Base-by-base conservation (phyloP, 768 basidiomycete genomes). In the Lentinula aciculospora region DNA sequence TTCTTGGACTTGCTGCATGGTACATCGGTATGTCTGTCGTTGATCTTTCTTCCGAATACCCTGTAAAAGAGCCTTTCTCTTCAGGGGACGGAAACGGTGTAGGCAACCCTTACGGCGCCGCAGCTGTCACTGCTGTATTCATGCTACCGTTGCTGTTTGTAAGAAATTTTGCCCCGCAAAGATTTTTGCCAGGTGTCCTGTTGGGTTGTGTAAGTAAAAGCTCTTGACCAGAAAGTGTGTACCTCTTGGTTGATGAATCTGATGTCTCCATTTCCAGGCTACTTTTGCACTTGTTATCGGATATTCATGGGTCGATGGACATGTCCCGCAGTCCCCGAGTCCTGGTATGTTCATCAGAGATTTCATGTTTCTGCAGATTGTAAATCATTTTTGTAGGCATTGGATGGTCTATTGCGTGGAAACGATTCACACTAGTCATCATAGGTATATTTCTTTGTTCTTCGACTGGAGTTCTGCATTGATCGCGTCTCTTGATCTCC, bases 71-170 rank as follows among this genome's bases (percentile, higher is more conserved):
- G 28, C 53, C 31, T 21, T 27, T n/a, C n/a, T 25, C 49, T 19
- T 29, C 27, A 74, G 78, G 78, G 12, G 70, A 76, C 7, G 81
- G 72, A 0, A 64, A 64, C 1, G 75, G 81, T 5, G 65, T 61
- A n/a, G 84, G 83, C 0, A 84, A 78, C 59, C 76, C 77, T 0
- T 85, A 80, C 61, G 84, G 83, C 2, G 61, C 76, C 4, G 82
- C 78, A 0, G 79, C 78, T 6, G 72, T 74, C 2, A 71, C 76
- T 12, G 80, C 73, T 19, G 78, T 82, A 17, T 67, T 80, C 60
- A 62, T 76, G 10, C 65, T 81, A 2, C 78, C 82, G 1, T 58
- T 82, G 45, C 51, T 82, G 9, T 86, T 79, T 63, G 53, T 77
- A 21, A 73, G 84, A 8, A 63, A 83, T n/a, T 77, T 73, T 58